Conservation (phyloP, 768 basidiomycete genomes). For the Auriscalpium vulgare region DNA sequence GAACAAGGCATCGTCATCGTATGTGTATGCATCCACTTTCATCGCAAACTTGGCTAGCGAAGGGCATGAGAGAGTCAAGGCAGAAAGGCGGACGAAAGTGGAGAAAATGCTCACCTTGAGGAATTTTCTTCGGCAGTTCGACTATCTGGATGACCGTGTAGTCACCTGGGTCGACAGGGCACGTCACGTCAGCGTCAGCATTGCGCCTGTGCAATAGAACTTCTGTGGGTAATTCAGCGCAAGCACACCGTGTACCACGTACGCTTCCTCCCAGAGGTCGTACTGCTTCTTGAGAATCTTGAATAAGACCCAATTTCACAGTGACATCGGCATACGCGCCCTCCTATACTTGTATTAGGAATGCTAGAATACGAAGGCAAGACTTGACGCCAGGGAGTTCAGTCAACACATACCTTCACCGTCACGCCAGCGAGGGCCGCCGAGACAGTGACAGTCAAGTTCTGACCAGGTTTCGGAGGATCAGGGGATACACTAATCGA, state of each 20-base stretch:
- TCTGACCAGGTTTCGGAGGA: constrained; percentile 80
- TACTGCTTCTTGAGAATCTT: constrained; percentile 83
- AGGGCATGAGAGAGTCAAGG: not conserved
- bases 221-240: not conserved
- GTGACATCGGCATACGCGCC: constrained; percentile 85
- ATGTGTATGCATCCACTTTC: constrained; percentile 59
- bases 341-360: constrained; percentile 40
- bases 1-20: constrained; percentile 63
- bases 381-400: not conserved
- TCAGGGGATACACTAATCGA: constrained; percentile 76
- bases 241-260: constrained; percentile 29
- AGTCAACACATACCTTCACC: constrained; percentile 39
- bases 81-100: not conserved
- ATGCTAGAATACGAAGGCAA: not conserved
- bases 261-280: constrained; percentile 93
- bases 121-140: constrained; percentile 85
- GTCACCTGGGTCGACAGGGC: constrained; percentile 68
- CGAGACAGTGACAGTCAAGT: constrained; percentile 77
- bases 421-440: constrained; percentile 53
- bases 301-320: constrained; percentile 90
- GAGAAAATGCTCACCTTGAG: constrained; percentile 44
- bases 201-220: constrained; percentile 41
- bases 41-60: constrained; percentile 76
- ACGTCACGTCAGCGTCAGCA: constrained; percentile 69
- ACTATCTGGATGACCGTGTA: constrained; percentile 78